Evolutionary conservation across 2,329 filamentous ascomycete genomes (phyloP).

Genomic region (Monosporascus sp.): DNA sequence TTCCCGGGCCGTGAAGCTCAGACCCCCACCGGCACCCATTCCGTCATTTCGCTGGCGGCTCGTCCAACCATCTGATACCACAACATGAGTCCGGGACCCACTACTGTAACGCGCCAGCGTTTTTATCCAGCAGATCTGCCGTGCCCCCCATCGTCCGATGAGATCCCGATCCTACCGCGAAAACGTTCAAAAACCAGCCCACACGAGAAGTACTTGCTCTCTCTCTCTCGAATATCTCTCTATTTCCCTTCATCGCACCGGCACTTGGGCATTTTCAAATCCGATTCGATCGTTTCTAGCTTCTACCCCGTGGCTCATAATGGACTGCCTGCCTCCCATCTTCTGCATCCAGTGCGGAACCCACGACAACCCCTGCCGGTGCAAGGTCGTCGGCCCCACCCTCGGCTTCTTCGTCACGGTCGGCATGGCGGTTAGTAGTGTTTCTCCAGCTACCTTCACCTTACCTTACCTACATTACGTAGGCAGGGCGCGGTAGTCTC

Average conservation of each 20-base stretch:
- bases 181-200: too few relatives aligned
- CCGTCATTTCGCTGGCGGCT: too few relatives aligned
- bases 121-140: too few relatives aligned
- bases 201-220: neutral
- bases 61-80: too few relatives aligned
- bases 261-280: neutral
- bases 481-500: neutral
- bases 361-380: conserved; percentile 9
- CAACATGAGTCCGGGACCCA: too few relatives aligned
- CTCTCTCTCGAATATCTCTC: neutral
- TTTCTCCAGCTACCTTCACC: neutral
- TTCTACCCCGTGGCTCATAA: neutral
- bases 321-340: conserved; percentile 5
- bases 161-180: too few relatives aligned
- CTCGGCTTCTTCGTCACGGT: conserved; percentile 8
- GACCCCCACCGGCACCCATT: too few relatives aligned
- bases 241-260: neutral
- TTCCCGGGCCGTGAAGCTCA: too few relatives aligned
- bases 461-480: neutral
- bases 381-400: conserved; percentile 10
- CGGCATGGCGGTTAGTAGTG: conserved; percentile 3
- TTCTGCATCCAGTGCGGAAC: conserved; percentile 12
- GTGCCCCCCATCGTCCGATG: too few relatives aligned
- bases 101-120: too few relatives aligned
- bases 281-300: neutral